phyloP scores from a whole-genome alignment of 495 filamentous ascomycete genomes.

The Xylaria longipes region DNA sequence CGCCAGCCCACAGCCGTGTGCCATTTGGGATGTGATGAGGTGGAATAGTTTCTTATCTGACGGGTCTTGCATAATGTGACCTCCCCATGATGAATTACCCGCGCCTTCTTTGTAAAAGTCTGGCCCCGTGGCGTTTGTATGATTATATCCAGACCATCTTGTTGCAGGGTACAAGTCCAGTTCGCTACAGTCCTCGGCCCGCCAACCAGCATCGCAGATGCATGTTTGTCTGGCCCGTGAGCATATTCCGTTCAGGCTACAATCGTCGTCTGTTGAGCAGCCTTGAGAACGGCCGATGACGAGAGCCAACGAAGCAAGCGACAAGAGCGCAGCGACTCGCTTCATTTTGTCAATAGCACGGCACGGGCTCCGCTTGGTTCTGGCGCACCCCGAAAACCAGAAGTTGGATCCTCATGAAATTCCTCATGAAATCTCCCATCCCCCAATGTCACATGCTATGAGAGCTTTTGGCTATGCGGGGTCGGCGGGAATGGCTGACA shows the following conservation, averaged over 20 bases:
- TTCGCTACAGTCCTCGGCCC: constrained; percentile 43
- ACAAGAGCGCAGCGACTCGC: background rate
- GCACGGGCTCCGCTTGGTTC: background rate
- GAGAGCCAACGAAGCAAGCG: background rate
- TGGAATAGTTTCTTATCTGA: constrained; percentile 40
- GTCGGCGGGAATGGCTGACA: background rate
- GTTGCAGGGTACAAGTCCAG: constrained; percentile 45
- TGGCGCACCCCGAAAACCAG: background rate
- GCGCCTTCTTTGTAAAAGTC: constrained; percentile 35
- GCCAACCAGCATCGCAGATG: constrained; percentile 49
- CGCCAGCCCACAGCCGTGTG: constrained; percentile 44
- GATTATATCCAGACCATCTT: constrained; percentile 45
- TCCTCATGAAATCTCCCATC: background rate
- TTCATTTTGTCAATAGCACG: background rate
- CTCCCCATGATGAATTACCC: constrained; percentile 50
- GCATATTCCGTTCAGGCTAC: constrained; percentile 49
- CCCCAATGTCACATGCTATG: background rate
- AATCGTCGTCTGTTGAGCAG: constrained; percentile 49
- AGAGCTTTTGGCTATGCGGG: background rate
- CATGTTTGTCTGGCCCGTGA: constrained; percentile 30
- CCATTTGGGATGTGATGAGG: constrained; percentile 46
- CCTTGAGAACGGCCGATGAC: constrained; percentile 1
- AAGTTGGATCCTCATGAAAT: background rate
- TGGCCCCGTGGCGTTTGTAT: constrained; percentile 32
- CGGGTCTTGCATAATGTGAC: constrained; percentile 46